These are phyloP conservation scores for Coemansia sp. DNA, from an alignment of 192 early-diverging fungal species.

Conservation along the genomic window DNA sequence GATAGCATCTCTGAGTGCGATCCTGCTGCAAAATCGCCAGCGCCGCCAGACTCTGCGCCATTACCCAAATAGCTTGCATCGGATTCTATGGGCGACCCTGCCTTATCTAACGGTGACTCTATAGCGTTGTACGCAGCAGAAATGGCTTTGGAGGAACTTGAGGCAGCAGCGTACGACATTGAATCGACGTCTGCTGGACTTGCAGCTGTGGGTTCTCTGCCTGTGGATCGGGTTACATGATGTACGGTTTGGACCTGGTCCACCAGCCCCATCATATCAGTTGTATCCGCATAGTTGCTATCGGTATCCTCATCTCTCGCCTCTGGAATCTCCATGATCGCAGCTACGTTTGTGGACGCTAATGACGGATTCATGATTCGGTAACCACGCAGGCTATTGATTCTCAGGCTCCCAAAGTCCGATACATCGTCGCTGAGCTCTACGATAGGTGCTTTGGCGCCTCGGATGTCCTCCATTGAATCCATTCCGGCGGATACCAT, in stretches of 20 bases:
- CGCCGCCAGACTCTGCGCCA: not conserved
- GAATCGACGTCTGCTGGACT: not conserved
- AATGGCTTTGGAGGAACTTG: not conserved
- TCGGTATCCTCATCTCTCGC: not conserved
- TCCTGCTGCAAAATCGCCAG: not conserved
- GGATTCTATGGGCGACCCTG: slow-evolving; percentile 20
- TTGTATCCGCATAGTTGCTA: not conserved
- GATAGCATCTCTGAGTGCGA: not conserved
- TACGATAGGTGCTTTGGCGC: slow-evolving; percentile 23
- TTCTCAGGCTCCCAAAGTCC: slow-evolving; percentile 20
- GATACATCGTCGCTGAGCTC: slow-evolving; percentile 22
- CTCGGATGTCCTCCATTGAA: slow-evolving; percentile 36
- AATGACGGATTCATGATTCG: not conserved
- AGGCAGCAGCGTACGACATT: not conserved
- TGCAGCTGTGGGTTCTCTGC: not conserved
- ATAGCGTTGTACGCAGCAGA: not conserved
- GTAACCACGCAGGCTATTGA: slow-evolving; percentile 10
- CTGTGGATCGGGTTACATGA: not conserved
- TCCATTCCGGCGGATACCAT: not conserved
- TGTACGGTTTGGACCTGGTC: not conserved
- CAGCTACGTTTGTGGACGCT: not conserved
- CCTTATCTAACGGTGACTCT: not conserved
- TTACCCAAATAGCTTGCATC: slow-evolving; percentile 10
- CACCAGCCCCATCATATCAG: slow-evolving; percentile 3
- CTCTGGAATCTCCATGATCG: not conserved